Evolutionary conservation across 108 stramenopile genomes (phyloP), one percentile per base, ranked within the genome.

Genomic region (Pseudonitzschia multiseries): DNA sequence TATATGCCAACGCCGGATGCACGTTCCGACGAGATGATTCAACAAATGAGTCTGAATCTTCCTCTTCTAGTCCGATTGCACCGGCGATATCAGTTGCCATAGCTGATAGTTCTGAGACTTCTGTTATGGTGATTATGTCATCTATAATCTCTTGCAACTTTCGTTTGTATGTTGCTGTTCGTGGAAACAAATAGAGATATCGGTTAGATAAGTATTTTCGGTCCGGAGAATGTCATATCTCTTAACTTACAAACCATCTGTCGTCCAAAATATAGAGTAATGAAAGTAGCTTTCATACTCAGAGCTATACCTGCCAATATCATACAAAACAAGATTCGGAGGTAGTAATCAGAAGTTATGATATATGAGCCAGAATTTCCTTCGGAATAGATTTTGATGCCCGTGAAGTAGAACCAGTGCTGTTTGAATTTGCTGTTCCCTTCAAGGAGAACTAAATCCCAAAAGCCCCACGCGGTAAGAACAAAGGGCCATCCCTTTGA

Each of bases 401-500:
- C 81, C 17, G 88, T 81, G 64, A 79, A 91, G 53, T 80, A 85
- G 13, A 93, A 73, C 93, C 93, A 91, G 60, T 84, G 75, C 50
- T 71, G 48, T 46, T 72, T 71, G 48, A 73, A 82, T 41, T 53
- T 62, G 52, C 72, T 78, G 29, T 69, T 59, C 18, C 82, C 89
- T 40, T 91, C 86, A 13, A 94, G 63, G 17, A 94, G 54, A 14
- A 83, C 3, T 65, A 89, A 73, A 46, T 86, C 87, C 73, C 76
- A 81, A 15, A 87, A 13, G 6, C 79, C 86, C 93, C 93, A 94
- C 27, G 66, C 70, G 36, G 66, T 65, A 0, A 83, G 20, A 20
- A 91, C 9, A 44, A 92, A 86, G 2, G 93, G 93, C 89, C 88
- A 92, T 15, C 93, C 93, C 53, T 83, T 86, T 40, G 88, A 84